phyloP scores from a whole-genome alignment of 495 filamentous ascomycete genomes.

The Penicillium canariense region DNA sequence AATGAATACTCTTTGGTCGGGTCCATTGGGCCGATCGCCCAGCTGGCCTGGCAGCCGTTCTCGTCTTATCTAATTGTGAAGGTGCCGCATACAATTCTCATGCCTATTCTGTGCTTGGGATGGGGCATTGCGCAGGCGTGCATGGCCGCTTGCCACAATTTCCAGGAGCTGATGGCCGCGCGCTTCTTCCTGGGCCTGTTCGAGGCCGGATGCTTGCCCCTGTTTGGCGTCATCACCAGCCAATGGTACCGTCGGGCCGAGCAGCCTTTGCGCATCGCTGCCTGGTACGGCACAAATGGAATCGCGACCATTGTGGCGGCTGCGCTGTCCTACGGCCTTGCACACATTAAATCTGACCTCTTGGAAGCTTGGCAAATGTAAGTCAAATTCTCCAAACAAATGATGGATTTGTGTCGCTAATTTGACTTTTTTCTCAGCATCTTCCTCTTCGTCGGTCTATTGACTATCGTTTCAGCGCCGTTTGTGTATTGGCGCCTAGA shows the following conservation, averaged over 20 bases:
- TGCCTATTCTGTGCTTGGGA: conserved; percentile 57
- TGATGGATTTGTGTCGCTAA: not conserved
- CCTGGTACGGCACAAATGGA: conserved; percentile 52
- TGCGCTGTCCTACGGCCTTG: conserved; percentile 50
- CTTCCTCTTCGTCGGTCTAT: conserved; percentile 48
- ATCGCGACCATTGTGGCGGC: conserved; percentile 47
- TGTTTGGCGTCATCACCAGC: conserved; percentile 53
- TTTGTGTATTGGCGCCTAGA: conserved; percentile 45
- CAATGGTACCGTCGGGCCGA: conserved; percentile 52
- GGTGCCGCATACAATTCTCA: conserved; percentile 62
- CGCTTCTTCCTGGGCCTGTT: conserved; percentile 49
- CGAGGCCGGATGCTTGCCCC: conserved; percentile 57
- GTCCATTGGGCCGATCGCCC: conserved; percentile 61
- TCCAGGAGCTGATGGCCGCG: conserved; percentile 42
- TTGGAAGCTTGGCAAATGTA: conserved; percentile 64
- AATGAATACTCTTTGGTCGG: conserved; percentile 62
- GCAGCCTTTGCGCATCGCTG: conserved; percentile 49
- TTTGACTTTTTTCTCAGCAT: conserved; percentile 22
- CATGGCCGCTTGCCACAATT: conserved; percentile 47
- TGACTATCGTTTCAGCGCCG: conserved; percentile 46
- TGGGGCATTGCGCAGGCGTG: conserved; percentile 47
- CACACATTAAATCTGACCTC: conserved; percentile 49
- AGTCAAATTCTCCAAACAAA: not conserved
- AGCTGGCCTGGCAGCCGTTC: conserved; percentile 65
- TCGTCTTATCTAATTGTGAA: conserved; percentile 64